These are phyloP conservation scores for Ophidiomyces ophidiicola DNA, from an alignment of 2,329 filamentous ascomycete genomes.

Conservation along the genomic window DNA sequence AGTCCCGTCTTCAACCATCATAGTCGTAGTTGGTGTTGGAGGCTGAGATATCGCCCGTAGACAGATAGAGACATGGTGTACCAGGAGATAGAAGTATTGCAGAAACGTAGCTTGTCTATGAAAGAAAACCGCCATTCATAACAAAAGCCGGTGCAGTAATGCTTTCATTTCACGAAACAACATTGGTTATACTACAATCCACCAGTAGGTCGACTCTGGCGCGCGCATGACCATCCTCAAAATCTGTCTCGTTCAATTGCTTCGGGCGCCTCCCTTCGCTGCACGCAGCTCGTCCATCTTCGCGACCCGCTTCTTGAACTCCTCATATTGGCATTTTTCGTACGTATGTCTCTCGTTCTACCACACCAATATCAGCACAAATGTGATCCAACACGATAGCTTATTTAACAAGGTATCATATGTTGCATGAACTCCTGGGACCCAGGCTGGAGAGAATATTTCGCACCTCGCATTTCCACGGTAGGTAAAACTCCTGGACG, in stretches of 20 bases:
- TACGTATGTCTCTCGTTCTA: slow-evolving; percentile 95
- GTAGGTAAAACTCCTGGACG: slow-evolving; percentile 79
- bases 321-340: slow-evolving; percentile 98
- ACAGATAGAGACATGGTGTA: too few species aligned
- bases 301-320: slow-evolving; percentile 95
- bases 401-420: neutral
- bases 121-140: too few species aligned
- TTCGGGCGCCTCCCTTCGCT: slow-evolving; percentile 69
- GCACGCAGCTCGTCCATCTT: slow-evolving; percentile 97
- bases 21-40: too few species aligned
- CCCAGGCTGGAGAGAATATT: slow-evolving; percentile 8
- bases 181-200: too few species aligned
- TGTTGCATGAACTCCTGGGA: neutral
- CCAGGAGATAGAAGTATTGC: too few species aligned
- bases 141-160: too few species aligned
- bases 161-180: too few species aligned
- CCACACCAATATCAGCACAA: slow-evolving; percentile 10
- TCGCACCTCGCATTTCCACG: slow-evolving; percentile 90
- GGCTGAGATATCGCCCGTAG: too few species aligned
- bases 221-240: too few species aligned
- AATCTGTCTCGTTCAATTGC: slow-evolving; percentile 49
- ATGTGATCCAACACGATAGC: neutral
- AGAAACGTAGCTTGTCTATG: too few species aligned
- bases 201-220: too few species aligned
- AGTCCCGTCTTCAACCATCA: too few species aligned